Conservation (phyloP, 1,284 basidiomycete species). For the Ceratobasidium sp. region DNA sequence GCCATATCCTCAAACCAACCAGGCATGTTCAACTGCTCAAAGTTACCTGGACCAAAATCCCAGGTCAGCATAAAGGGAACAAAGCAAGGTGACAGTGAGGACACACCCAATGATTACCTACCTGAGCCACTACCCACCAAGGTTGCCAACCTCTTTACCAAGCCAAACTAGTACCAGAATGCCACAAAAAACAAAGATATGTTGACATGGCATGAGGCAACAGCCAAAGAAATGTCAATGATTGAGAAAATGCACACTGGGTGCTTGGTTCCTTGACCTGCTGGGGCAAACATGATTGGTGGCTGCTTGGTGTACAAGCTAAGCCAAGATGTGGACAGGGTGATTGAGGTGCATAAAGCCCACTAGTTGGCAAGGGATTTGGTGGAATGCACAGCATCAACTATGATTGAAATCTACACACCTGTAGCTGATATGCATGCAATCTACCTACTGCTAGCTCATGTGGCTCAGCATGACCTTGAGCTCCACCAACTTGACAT, state of each 20-base stretch:
- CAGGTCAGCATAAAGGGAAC: neutral
- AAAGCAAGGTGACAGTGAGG: neutral
- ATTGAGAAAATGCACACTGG: slow-evolving; percentile 10
- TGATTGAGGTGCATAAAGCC: slow-evolving; percentile 50
- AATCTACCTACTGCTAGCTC: slow-evolving; percentile 49
- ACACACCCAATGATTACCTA: no score
- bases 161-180: neutral
- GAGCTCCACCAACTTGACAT: slow-evolving; percentile 50
- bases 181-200: neutral
- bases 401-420: slow-evolving; percentile 53
- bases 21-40: neutral
- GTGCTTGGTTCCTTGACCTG: neutral
- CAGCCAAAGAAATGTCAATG: slow-evolving; percentile 2
- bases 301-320: slow-evolving; percentile 47
- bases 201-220: neutral
- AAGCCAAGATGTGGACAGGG: slow-evolving; percentile 50
- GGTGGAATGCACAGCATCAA: slow-evolving; percentile 53
- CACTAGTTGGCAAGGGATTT: slow-evolving; percentile 54
- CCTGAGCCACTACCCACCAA: neutral
- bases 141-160: neutral
- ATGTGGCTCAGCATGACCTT: slow-evolving; percentile 48
- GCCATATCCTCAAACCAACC: neutral
- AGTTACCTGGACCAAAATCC: neutral
- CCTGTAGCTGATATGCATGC: slow-evolving; percentile 51
- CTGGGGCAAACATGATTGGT: slow-evolving; percentile 20